Evolutionary conservation across 1,139 yeast genomes (phyloP).

Genomic region (Taphrina betulina): DNA sequence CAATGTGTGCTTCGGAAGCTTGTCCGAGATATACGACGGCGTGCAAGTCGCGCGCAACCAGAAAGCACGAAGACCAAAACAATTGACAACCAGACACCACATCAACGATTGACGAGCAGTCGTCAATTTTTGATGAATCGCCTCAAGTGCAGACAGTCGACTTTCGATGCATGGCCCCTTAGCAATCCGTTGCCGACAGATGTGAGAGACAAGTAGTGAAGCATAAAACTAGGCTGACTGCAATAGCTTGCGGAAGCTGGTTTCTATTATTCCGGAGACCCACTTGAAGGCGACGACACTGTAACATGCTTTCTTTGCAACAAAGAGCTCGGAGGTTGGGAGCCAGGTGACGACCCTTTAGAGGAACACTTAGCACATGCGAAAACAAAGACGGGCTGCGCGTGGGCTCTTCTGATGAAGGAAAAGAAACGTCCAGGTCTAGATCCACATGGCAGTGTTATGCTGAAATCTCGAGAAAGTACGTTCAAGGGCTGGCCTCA

Average conservation of each 20-base stretch:
- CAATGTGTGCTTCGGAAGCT: no score
- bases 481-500: slow-evolving; percentile 62
- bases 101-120: background rate
- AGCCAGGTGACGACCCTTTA: slow-evolving; percentile 44
- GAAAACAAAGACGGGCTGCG: slow-evolving; percentile 37
- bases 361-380: slow-evolving; percentile 52
- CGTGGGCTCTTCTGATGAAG: slow-evolving; percentile 25
- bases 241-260: slow-evolving; percentile 60
- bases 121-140: slow-evolving; percentile 1
- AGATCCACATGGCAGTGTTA: slow-evolving; percentile 48
- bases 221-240: background rate
- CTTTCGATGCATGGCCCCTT: slow-evolving; percentile 11
- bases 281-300: slow-evolving; percentile 46
- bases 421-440: slow-evolving; percentile 25
- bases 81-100: background rate
- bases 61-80: background rate
- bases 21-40: no score
- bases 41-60: no score
- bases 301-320: slow-evolving; percentile 66
- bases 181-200: background rate
- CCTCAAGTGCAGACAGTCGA: slow-evolving; percentile 5
- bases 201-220: background rate
- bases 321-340: slow-evolving; percentile 47
- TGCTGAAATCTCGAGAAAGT: slow-evolving; percentile 50
- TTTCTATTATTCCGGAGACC: slow-evolving; percentile 54